phyloP scores from a whole-genome alignment of 2,329 filamentous ascomycete genomes.

The Exophiala sideris region DNA sequence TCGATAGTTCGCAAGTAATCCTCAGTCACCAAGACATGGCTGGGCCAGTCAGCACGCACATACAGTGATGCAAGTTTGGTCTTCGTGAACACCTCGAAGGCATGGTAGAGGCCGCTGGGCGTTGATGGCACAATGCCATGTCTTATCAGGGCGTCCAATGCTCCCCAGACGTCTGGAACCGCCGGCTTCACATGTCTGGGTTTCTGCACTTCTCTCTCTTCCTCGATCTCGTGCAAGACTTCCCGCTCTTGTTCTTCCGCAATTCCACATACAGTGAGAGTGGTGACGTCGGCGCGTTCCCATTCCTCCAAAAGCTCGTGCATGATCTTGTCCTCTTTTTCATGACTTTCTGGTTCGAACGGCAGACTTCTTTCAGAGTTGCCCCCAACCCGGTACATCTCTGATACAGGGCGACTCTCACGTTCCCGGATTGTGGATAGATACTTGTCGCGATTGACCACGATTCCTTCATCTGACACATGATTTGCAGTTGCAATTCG shows the following conservation, averaged over 20 bases:
- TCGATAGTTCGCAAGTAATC: constrained; percentile 53
- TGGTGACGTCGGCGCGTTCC: constrained; percentile 34
- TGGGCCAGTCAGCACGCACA: constrained; percentile 34
- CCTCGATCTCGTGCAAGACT: constrained; percentile 61
- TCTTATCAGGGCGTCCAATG: constrained; percentile 43
- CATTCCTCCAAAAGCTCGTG: constrained; percentile 36
- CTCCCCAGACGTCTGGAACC: constrained; percentile 36
- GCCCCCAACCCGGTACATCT: constrained; percentile 48
- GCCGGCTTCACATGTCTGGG: constrained; percentile 48
- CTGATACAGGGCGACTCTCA: constrained; percentile 52
- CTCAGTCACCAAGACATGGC: constrained; percentile 44
- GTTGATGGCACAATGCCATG: too few species aligned
- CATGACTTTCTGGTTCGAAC: constrained; percentile 17
- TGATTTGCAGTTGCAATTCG: constrained; percentile 1
- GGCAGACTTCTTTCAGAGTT: background rate
- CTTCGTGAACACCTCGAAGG: constrained; percentile 44
- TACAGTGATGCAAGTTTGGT: constrained; percentile 30
- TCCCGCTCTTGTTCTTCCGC: constrained; percentile 67
- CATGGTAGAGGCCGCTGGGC: too few species aligned
- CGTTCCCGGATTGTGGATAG: constrained; percentile 50
- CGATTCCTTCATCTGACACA: background rate
- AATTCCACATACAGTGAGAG: constrained; percentile 40
- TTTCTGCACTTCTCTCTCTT: constrained; percentile 55
- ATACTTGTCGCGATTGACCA: constrained; percentile 3
- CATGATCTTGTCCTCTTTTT: constrained; percentile 29